These are phyloP conservation scores for Microsporum canis DNA, from an alignment of 2,329 filamentous ascomycete genomes.

Conservation along the genomic window DNA sequence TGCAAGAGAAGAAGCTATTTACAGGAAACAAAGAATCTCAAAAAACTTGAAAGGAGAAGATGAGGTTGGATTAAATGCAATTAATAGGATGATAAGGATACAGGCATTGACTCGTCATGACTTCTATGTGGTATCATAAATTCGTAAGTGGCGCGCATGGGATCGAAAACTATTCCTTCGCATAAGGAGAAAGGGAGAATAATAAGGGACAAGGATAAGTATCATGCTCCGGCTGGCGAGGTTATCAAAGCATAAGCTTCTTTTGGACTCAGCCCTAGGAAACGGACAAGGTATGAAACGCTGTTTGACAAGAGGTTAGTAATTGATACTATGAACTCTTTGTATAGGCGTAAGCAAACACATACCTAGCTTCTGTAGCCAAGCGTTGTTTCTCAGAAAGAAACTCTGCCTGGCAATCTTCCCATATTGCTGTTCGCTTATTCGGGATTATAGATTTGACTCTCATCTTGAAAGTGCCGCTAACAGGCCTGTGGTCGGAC, in stretches of 20 bases:
- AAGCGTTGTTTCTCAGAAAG: constrained; percentile 58
- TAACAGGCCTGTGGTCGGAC: constrained; percentile 89
- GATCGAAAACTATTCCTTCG: background rate
- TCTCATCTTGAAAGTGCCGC: constrained; percentile 67
- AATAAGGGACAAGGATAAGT: background rate
- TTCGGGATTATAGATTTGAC: constrained; percentile 69
- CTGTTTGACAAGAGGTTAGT: constrained; percentile 27
- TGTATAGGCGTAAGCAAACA: constrained; percentile 15
- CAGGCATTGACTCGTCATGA: background rate
- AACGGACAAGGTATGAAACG: constrained; percentile 52
- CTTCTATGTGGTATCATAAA: constrained; percentile 6
- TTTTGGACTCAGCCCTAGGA: constrained; percentile 46
- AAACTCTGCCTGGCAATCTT: constrained; percentile 63
- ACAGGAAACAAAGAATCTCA: background rate
- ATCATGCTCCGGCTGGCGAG: background rate
- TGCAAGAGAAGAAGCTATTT: background rate
- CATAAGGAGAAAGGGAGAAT: background rate
- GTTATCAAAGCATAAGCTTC: constrained; percentile 40
- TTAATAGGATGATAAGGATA: background rate
- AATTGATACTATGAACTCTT: background rate
- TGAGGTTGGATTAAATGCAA: background rate
- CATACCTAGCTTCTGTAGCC: constrained; percentile 66
- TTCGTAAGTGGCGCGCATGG: background rate
- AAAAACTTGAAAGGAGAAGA: background rate
- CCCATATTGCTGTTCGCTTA: constrained; percentile 55